Conservation (phyloP, 208 protist species). For the Giardia muris region DNA sequence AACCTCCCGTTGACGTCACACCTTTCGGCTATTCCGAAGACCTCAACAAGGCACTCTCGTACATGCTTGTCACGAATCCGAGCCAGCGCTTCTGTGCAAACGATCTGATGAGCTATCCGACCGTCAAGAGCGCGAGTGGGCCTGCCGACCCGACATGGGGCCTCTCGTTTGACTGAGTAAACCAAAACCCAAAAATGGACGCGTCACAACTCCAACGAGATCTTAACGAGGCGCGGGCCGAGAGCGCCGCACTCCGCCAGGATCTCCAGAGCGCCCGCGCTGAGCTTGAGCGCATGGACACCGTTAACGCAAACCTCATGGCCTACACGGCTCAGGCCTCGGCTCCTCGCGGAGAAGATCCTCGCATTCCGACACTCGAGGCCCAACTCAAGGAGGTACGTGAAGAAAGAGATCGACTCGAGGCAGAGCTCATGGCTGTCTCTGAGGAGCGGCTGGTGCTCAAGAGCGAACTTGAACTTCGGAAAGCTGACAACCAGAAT, state of each 20-base stretch:
- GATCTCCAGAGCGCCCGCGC: not conserved
- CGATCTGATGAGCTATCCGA: not conserved
- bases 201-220: not conserved
- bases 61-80: not conserved
- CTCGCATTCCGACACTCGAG: not conserved
- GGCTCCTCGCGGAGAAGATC: not conserved
- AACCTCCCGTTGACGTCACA: not conserved
- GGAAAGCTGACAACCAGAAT: not conserved
- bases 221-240: not conserved
- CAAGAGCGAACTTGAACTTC: not conserved
- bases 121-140: not conserved
- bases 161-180: not conserved
- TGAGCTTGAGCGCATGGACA: not conserved
- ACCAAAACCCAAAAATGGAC: constrained; percentile 11
- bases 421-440: not conserved
- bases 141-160: not conserved
- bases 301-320: not conserved
- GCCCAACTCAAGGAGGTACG: not conserved
- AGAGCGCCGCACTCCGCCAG: not conserved
- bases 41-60: not conserved
- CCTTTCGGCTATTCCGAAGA: not conserved
- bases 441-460: not conserved
- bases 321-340: not conserved
- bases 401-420: not conserved
- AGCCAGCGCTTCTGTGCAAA: not conserved